phyloP scores from a whole-genome alignment of 1,284 basidiomycete genomes.

The Polyporus tsugae region DNA sequence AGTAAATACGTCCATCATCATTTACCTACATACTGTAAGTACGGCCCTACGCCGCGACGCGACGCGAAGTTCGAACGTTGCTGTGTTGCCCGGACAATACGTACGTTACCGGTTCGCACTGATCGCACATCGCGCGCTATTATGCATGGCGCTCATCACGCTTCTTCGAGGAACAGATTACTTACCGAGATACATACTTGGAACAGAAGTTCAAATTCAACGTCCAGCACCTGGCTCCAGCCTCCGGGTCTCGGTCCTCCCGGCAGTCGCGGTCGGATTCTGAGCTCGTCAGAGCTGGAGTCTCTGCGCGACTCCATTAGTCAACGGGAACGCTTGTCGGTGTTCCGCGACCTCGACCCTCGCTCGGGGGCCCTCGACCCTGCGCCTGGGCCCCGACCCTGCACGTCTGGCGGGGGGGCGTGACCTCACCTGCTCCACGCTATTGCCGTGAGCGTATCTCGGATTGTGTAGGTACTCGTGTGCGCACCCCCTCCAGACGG shows the following conservation, averaged over 20 bases:
- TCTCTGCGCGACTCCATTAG: neutral
- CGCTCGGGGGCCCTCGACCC: neutral
- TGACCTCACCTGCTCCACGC: neutral
- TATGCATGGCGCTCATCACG: constrained; percentile 3
- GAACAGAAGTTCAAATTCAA: neutral
- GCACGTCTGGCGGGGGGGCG: neutral
- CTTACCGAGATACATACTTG: neutral
- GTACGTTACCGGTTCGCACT: constrained; percentile 1
- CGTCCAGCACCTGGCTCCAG: neutral
- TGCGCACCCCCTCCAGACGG: neutral
- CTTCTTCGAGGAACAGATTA: neutral
- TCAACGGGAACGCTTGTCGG: constrained; percentile 2
- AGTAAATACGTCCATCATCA: neutral
- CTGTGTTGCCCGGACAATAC: constrained; percentile 8
- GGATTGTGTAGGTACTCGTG: neutral
- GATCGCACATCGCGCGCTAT: no score
- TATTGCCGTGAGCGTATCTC: neutral
- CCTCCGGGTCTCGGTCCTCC: neutral
- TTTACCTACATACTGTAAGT: neutral
- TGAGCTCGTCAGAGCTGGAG: neutral
- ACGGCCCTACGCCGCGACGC: neutral
- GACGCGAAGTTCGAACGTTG: neutral
- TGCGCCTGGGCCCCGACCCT: neutral
- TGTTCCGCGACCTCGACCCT: neutral
- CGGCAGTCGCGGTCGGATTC: neutral